Evolutionary conservation across 805 yeast genomes (phyloP).

Genomic region (Teunomyces gatunensis): DNA sequence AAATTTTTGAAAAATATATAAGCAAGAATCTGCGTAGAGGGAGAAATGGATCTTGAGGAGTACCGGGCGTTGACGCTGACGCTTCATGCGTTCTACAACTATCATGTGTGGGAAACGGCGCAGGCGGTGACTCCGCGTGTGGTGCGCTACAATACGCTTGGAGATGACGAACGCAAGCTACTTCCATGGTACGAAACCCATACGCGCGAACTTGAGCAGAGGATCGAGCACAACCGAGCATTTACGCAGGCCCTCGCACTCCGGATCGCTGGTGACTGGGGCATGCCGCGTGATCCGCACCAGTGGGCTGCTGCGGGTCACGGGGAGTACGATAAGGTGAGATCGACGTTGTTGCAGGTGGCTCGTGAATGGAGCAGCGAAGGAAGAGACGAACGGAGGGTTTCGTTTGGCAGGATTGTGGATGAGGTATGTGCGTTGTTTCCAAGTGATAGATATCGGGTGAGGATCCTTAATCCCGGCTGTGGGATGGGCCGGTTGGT

Average conservation of each 20-base stretch:
- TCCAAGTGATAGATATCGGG: conserved; percentile 36
- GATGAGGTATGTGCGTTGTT: conserved; percentile 29
- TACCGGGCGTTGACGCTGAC: conserved; percentile 36
- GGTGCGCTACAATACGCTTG: conserved; percentile 26
- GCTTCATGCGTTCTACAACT: conserved; percentile 33
- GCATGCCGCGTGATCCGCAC: conserved; percentile 33
- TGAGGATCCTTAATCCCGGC: conserved; percentile 58
- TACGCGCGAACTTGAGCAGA: conserved; percentile 35
- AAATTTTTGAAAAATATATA: background rate
- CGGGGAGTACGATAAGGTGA: conserved; percentile 55
- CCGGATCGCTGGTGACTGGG: conserved; percentile 50
- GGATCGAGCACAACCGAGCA: conserved; percentile 43
- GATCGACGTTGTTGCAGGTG: conserved; percentile 54
- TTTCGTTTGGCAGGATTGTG: conserved; percentile 39
- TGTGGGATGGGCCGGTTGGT: conserved; percentile 63
- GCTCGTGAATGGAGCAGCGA: conserved; percentile 61
- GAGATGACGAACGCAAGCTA: conserved; percentile 38
- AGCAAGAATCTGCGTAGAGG: background rate
- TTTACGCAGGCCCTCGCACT: conserved; percentile 45
- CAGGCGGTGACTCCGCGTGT: conserved; percentile 32
- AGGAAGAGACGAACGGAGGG: conserved; percentile 46
- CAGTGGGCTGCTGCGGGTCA: conserved; percentile 42
- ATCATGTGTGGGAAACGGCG: conserved; percentile 31
- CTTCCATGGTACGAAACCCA: conserved; percentile 52
- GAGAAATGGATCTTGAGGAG: conserved; percentile 25